Base-by-base conservation (phyloP, 1,284 basidiomycete species). In the Peniophora sp. region DNA sequence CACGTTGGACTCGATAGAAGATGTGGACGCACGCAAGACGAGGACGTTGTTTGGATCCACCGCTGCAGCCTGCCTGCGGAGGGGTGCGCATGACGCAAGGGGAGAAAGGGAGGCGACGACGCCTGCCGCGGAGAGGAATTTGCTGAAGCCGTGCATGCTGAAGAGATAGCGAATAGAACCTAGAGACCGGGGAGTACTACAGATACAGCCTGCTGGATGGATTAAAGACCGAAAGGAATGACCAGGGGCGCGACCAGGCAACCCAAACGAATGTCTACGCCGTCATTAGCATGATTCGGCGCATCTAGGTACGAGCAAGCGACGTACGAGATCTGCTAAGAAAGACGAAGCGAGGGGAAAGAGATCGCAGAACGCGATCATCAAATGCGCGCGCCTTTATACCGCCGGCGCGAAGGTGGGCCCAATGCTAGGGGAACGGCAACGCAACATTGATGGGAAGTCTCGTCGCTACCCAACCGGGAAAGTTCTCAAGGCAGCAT, bases 161-260 rank as follows among this genome's bases (percentile, higher is more conserved):
- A 38, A 25, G 20, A 53, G 55, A 47, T 24, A 52, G 44, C 51
- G 56, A 59, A 59, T 61, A 62, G 66, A 66, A 72, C 70, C 71
- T 10, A 62, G 66, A 67, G 10, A 36, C 34, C 34, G 61, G 55
- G 55, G n/a, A n/a, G n/a, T n/a, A n/a, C n/a, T n/a, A n/a, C n/a
- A n/a, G n/a, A 54, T 56, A 72, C 72, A 72, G 71, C 75, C 67
- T 69, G 69, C 68, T 63, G 63, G 63, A 60, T n/a, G n/a, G n/a
- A n/a, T n/a, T n/a, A 65, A 64, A 63, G 62, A 61, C 63, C 61
- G 67, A 69, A 74, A 68, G 66, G 69, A 67, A 67, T 57, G 73
- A 69, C 71, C 74, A 74, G 75, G 79, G 78, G 75, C 74, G 81
- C 82, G 69, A 74, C 81, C 81, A 70, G 81, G 81, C 81, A 79